Evolutionary conservation across 371 early-diverging fungal genomes (phyloP), one percentile per base, ranked within the genome.

Genomic region (Lichtheimia ramosa): DNA sequence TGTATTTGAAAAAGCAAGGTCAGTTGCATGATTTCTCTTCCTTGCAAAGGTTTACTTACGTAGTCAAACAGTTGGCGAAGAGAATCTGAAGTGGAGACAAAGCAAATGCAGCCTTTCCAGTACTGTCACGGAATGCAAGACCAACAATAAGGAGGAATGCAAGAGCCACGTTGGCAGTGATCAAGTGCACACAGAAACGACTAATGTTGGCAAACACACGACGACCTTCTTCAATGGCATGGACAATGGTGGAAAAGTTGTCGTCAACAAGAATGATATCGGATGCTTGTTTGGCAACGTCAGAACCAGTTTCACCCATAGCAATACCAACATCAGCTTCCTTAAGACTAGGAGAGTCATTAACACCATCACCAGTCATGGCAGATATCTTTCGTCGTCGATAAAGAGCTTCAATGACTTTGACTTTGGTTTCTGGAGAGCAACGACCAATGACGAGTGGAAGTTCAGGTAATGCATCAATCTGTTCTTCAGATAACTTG

Each of bases 401-500:
- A 73, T 99, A 95, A 60, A 99, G 75, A 0, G 97, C 94, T 71
- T 90, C 84, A 40, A 99, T 95, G 80, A 99, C 92, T 80, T 94
- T 96, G 53, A 96, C 88, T 73, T 99, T 99, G 69, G 96, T 96
- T 66, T 98, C 96, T 5, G 99, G 98, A 41, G 83, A 86, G 79
- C 94, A 93, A 34, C 99, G 88, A 0, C 97, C 97, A 83, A 98
- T 92, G 4, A 98, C 96, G 7, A 84, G 77, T 4, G 96, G 96
- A 48, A 96, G 90, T 43, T 93, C 89, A 49, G 77, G 63, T 88
- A 88, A 63, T 88, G 87, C 58, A 87, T 85, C n/a, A 14, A 91
- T 77, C 70, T 94, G 92, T 48, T 92, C 92, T 49, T 94, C 94
- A 18, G 90, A 75, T 63, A 96, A 60, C 50, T 86, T 70, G 65